Conservation (phyloP, 2,329 filamentous ascomycete genomes). For the Aspergillus felis region DNA sequence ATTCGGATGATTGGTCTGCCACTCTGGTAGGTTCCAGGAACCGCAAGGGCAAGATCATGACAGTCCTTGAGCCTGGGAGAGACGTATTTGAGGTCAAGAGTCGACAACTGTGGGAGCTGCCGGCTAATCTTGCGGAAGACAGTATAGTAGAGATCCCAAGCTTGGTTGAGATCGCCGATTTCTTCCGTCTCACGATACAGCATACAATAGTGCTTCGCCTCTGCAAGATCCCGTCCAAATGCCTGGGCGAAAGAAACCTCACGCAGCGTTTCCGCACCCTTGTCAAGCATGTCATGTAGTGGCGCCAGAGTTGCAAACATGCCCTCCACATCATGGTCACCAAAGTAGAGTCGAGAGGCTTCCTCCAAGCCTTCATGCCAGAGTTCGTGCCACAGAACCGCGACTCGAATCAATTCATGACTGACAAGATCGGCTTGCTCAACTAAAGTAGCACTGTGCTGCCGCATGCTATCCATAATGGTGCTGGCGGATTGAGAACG, state of each 20-base stretch:
- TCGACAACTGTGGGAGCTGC: slow-evolving; percentile 88
- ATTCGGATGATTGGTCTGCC: slow-evolving; percentile 77
- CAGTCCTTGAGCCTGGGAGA: slow-evolving; percentile 88
- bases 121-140: slow-evolving; percentile 94
- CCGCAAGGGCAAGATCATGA: slow-evolving; percentile 81
- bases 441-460: slow-evolving; percentile 87
- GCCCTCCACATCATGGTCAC: slow-evolving; percentile 93
- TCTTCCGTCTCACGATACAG: slow-evolving; percentile 87
- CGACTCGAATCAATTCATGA: slow-evolving; percentile 93
- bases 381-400: slow-evolving; percentile 96
- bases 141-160: slow-evolving; percentile 98
- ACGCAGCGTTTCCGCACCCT: slow-evolving; percentile 84
- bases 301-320: slow-evolving; percentile 93
- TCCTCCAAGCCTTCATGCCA: slow-evolving; percentile 99
- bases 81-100: slow-evolving; percentile 91
- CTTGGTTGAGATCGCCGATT: slow-evolving; percentile 91
- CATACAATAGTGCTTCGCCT: slow-evolving; percentile 93
- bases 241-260: slow-evolving; percentile 98
- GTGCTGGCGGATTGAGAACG: slow-evolving; percentile 82
- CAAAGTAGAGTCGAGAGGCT: slow-evolving; percentile 93
- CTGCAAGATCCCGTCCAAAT: slow-evolving; percentile 89
- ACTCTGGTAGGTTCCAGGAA: slow-evolving; percentile 91
- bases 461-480: slow-evolving; percentile 97
- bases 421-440: slow-evolving; percentile 95
- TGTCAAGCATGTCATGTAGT: slow-evolving; percentile 85